These are phyloP conservation scores for Colletotrichum camelliae DNA, from an alignment of 2,329 filamentous ascomycete genomes.

Conservation along the genomic window DNA sequence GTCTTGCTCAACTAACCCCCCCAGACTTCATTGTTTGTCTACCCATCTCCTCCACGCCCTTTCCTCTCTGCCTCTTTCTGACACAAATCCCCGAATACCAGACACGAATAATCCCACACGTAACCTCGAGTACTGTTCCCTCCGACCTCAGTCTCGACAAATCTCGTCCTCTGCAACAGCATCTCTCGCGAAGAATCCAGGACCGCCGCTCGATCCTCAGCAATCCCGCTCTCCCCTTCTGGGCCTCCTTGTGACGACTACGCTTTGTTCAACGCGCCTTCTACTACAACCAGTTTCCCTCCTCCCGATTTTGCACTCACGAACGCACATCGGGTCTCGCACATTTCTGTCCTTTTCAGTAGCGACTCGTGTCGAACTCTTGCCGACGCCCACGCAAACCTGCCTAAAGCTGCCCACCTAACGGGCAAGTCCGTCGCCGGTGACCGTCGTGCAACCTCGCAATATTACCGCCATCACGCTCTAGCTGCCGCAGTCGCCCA, in stretches of 20 bases:
- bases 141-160: background rate
- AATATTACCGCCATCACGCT: background rate
- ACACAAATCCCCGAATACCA: background rate
- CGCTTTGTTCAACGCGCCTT: background rate
- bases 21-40: background rate
- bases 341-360: background rate
- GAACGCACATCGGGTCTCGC: background rate
- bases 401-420: background rate
- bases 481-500: constrained; percentile 15
- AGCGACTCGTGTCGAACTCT: background rate
- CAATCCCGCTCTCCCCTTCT: background rate
- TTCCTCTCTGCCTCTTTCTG: background rate
- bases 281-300: background rate
- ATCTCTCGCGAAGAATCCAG: background rate
- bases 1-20: background rate
- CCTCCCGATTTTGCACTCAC: background rate
- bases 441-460: background rate
- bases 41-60: background rate
- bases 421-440: background rate
- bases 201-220: background rate
- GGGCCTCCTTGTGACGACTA: background rate
- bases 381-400: background rate
- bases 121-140: background rate
- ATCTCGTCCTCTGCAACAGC: background rate
- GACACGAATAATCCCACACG: background rate